phyloP scores from a whole-genome alignment of 495 filamentous ascomycete species.

The Venustampulla echinocandica region DNA sequence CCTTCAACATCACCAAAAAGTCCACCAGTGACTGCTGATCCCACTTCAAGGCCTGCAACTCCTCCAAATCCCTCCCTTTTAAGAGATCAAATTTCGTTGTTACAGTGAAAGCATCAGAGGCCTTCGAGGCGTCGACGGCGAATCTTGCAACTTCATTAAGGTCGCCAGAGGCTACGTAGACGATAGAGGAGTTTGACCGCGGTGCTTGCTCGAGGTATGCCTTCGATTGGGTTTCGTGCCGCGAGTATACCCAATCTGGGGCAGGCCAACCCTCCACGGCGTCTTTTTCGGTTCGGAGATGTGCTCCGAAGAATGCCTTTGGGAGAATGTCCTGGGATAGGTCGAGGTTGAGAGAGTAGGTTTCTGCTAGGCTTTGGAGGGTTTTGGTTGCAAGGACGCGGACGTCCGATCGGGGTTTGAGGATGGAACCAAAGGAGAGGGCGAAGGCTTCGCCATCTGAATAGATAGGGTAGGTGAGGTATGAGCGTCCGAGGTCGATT shows the following conservation, averaged over 20 bases:
- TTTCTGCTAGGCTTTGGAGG: slow-evolving; percentile 3
- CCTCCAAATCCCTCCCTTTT: slow-evolving; percentile 10
- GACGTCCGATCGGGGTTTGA: slow-evolving; percentile 18
- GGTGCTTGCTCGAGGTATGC: slow-evolving; percentile 12
- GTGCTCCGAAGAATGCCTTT: slow-evolving; percentile 17
- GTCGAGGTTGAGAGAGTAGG: slow-evolving; percentile 7
- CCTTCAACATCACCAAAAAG: slow-evolving; percentile 19
- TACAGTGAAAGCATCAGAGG: slow-evolving; percentile 6
- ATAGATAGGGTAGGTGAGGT: slow-evolving; percentile 15
- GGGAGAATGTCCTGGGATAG: slow-evolving; percentile 1
- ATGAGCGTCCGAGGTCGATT: slow-evolving; percentile 15
- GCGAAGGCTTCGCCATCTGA: slow-evolving; percentile 14
- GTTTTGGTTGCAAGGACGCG: slow-evolving; percentile 14
- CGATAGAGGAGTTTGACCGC: background rate
- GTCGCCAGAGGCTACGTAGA: slow-evolving; percentile 19
- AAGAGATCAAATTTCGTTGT: slow-evolving; percentile 20
- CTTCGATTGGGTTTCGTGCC: slow-evolving; percentile 8
- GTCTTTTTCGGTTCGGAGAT: slow-evolving; percentile 15
- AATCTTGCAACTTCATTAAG: slow-evolving; percentile 11
- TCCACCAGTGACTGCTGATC: slow-evolving; percentile 21
- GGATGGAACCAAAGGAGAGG: slow-evolving; percentile 17
- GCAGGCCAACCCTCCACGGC: slow-evolving; percentile 8
- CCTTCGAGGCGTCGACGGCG: slow-evolving; percentile 1
- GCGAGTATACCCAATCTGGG: slow-evolving; percentile 9
- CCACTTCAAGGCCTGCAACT: slow-evolving; percentile 13